Percentiles rank a stretch among this genome's conserved stretches.
Evolutionary conservation across 1,284 basidiomycete species (phyloP).

Genomic region (Marasmius tenuissimus): DNA sequence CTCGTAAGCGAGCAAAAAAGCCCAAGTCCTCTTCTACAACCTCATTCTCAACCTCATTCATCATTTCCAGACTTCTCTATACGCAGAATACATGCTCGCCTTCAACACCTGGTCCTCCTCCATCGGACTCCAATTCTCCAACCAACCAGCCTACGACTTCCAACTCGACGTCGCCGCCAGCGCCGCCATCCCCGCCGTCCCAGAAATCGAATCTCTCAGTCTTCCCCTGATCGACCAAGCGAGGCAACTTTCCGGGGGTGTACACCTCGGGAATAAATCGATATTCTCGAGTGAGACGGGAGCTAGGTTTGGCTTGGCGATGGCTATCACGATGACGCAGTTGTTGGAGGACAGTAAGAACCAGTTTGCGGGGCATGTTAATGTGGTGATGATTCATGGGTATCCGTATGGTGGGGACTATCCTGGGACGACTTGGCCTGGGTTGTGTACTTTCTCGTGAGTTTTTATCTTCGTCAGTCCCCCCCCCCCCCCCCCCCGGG

Average conservation of each 20-base stretch:
- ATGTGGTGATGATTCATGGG: conserved; percentile 14
- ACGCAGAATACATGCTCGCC: conserved; percentile 12
- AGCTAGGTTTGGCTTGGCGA: conserved; percentile 10
- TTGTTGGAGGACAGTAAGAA: conserved; percentile 14
- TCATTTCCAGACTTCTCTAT: conserved; percentile 15
- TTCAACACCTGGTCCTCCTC: conserved; percentile 11
- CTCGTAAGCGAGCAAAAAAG: too few relatives aligned
- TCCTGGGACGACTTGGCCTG: conserved; percentile 12
- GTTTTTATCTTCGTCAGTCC: too few relatives aligned
- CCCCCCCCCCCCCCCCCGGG: background rate
- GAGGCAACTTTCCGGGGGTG: conserved; percentile 11
- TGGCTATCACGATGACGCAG: conserved; percentile 12
- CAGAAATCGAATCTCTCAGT: background rate
- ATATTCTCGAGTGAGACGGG: background rate
- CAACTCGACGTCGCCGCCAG: conserved; percentile 14
- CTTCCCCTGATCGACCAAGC: background rate
- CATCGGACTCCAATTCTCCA: conserved; percentile 8
- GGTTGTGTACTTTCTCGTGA: conserved; percentile 2
- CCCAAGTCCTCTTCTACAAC: too few relatives aligned
- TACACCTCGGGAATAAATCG: background rate
- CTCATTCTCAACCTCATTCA: too few relatives aligned
- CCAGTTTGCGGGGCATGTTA: conserved; percentile 16
- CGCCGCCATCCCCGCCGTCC: conserved; percentile 6
- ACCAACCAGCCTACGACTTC: conserved; percentile 14
- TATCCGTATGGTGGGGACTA: conserved; percentile 10